Evolutionary conservation across 2,329 filamentous ascomycete genomes (phyloP).

Genomic region (Rachicladosporium sp.): DNA sequence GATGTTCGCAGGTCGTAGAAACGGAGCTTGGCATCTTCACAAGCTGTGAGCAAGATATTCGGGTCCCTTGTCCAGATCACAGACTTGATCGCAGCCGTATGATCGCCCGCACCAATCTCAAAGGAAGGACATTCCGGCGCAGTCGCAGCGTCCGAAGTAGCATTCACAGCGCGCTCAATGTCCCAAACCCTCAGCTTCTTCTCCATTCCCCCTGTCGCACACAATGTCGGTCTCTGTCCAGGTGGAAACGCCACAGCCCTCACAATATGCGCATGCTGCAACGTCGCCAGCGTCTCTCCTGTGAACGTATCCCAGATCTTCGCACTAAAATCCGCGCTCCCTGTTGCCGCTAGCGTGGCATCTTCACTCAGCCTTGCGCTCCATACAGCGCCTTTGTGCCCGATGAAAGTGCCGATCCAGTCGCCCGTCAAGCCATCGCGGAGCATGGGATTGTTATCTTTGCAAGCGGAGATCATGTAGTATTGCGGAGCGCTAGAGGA

Average conservation of each 20-base stretch:
- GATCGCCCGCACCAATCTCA: slow-evolving; percentile 76
- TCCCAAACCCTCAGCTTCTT: slow-evolving; percentile 95
- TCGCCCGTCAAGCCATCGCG: slow-evolving; percentile 91
- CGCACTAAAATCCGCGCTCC: slow-evolving; percentile 80
- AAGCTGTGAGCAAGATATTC: slow-evolving; percentile 80
- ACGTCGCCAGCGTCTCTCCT: slow-evolving; percentile 73
- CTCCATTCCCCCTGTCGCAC: slow-evolving; percentile 89
- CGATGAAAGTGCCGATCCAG: slow-evolving; percentile 96
- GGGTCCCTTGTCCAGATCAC: slow-evolving; percentile 78
- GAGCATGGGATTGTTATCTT: slow-evolving; percentile 97
- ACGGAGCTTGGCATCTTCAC: slow-evolving; percentile 77
- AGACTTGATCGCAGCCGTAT: slow-evolving; percentile 83
- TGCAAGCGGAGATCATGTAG: slow-evolving; percentile 70
- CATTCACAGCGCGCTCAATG: slow-evolving; percentile 42
- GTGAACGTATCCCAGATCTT: slow-evolving; percentile 97
- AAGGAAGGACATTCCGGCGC: slow-evolving; percentile 47
- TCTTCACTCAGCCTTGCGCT: slow-evolving; percentile 84
- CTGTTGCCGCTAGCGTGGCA: slow-evolving; percentile 78
- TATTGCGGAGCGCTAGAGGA: slow-evolving; percentile 36
- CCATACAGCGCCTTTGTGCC: slow-evolving; percentile 97
- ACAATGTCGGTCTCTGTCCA: slow-evolving; percentile 53
- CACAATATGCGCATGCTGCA: slow-evolving; percentile 91
- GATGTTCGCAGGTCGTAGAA: slow-evolving; percentile 86
- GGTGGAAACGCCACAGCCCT: slow-evolving; percentile 73
- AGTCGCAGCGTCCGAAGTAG: slow-evolving; percentile 1